Evolutionary conservation across 306 rosid genomes (phyloP), one percentile per base, ranked within the genome.

Genomic region (Dryas alaskensis): DNA sequence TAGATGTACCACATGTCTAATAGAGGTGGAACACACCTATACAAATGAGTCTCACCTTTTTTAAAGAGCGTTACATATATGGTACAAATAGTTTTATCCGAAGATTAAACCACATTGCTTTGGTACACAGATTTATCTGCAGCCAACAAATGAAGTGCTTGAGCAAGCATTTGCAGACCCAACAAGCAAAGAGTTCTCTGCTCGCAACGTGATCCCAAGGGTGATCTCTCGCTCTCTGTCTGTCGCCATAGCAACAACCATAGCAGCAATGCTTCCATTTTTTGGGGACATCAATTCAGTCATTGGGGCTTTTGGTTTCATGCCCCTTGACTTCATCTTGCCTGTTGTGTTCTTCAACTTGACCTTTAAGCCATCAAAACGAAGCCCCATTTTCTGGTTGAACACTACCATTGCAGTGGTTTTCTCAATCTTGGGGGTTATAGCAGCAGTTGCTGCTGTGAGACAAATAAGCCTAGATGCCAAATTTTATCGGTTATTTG

Each of bases 211-310:
- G 3, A 75, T 91, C n/a, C 98, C 97, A 0, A 81, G 98, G 80
- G 8, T 82, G 54, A 62, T 91, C 31, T 57, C 87, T 39, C 78
- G 96, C 5, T 82, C 98, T 39, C 0, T 81, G 2, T 86, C 92
- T 3, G 80, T 84, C 1, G 14, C 82, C 4, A 10, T 80, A 13
- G 81, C 92, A 13, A 86, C 92, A 22, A 74, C 39, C 3, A 72
- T 89, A 76, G 89, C 88, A 65, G 97, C 97, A 12, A 89, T 93
- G 96, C 86, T 91, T 80, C 98, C 97, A 43, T 91, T 93, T 75
- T 93, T 90, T 42, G 96, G 92, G 22, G 93, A 93, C 79, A 81
- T 89, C 57, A 89, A 84, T 73, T 79, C 89, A 0, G 81, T 93
- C 1, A 87, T 93, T 3, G 93, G 98, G 69, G 97, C 98, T 40